These are phyloP conservation scores for Xylaria sp. DNA, from an alignment of 2,329 filamentous ascomycete species.

Conservation along the genomic window DNA sequence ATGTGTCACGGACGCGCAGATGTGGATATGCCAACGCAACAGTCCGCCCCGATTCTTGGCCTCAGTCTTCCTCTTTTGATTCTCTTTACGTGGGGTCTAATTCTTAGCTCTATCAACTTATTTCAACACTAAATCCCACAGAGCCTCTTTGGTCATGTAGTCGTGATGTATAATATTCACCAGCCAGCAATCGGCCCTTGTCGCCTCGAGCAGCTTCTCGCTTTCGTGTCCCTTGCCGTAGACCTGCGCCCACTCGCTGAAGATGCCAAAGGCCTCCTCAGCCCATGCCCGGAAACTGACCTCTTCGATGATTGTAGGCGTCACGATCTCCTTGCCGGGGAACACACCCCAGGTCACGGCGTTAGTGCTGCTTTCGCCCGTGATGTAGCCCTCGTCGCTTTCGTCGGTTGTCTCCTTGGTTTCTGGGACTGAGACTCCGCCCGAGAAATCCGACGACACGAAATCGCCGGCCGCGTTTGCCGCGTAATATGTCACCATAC, in stretches of 20 bases:
- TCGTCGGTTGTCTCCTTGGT: not conserved
- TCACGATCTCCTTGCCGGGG: slow-evolving; percentile 93
- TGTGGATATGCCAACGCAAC: not conserved
- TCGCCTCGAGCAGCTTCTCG: slow-evolving; percentile 73
- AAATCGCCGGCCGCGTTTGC: slow-evolving; percentile 83
- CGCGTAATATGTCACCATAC: slow-evolving; percentile 87
- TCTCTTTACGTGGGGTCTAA: not conserved
- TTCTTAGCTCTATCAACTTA: slow-evolving; percentile 34
- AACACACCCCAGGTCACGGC: slow-evolving; percentile 98
- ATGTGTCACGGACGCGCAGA: not conserved
- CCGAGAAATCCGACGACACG: slow-evolving; percentile 70
- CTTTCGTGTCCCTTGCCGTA: slow-evolving; percentile 80
- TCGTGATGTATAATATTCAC: slow-evolving; percentile 91
- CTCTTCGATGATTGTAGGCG: slow-evolving; percentile 95
- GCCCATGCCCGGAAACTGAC: slow-evolving; percentile 94
- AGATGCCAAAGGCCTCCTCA: slow-evolving; percentile 96
- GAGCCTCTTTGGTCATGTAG: slow-evolving; percentile 73
- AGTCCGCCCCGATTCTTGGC: not conserved
- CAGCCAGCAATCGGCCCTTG: slow-evolving; percentile 80
- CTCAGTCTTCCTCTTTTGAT: not conserved
- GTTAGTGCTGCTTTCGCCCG: slow-evolving; percentile 72
- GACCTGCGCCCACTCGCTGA: slow-evolving; percentile 90
- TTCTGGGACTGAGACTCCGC: slow-evolving; percentile 43
- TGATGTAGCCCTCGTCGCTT: slow-evolving; percentile 5
- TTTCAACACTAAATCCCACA: slow-evolving; percentile 74